Conservation (phyloP, 1,139 yeast genomes). For the Yamadazyma blattariae region DNA sequence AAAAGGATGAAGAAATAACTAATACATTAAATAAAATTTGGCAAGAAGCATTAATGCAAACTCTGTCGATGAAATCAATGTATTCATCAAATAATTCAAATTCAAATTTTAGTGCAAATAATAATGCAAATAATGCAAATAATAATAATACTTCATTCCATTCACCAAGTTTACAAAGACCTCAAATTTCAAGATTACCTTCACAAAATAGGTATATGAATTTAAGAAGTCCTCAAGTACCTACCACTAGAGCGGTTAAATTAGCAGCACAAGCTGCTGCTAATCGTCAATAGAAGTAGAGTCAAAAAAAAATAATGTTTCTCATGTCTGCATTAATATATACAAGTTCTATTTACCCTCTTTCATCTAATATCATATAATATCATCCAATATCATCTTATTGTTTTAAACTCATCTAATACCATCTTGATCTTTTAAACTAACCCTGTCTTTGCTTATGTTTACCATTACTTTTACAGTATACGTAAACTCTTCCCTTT, state of each 20-base stretch:
- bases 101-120: slow-evolving; percentile 1
- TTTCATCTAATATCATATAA: no score
- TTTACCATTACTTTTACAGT: slow-evolving; percentile 88
- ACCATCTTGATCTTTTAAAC: no score
- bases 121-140: slow-evolving; percentile 3
- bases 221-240: slow-evolving; percentile 24
- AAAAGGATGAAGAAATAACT: slow-evolving; percentile 30
- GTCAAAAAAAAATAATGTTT: no score
- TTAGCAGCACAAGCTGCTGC: slow-evolving; percentile 21
- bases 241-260: slow-evolving; percentile 40
- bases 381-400: no score
- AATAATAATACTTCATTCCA: slow-evolving; percentile 2
- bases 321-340: slow-evolving; percentile 7
- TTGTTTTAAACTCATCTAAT: no score
- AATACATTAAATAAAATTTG: slow-evolving; percentile 31
- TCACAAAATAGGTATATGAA: slow-evolving; percentile 22
- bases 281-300: slow-evolving; percentile 2
- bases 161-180: slow-evolving; percentile 19
- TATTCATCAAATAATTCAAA: background rate
- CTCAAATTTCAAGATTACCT: slow-evolving; percentile 24
- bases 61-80: slow-evolving; percentile 11
- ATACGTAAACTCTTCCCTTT: slow-evolving; percentile 89
- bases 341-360: slow-evolving; percentile 3
- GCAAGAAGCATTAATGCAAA: slow-evolving; percentile 39
- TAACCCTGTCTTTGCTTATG: slow-evolving; percentile 97